These are phyloP conservation scores for Fusarium sp. DNA, from an alignment of 2,329 filamentous ascomycete genomes.

Conservation along the genomic window DNA sequence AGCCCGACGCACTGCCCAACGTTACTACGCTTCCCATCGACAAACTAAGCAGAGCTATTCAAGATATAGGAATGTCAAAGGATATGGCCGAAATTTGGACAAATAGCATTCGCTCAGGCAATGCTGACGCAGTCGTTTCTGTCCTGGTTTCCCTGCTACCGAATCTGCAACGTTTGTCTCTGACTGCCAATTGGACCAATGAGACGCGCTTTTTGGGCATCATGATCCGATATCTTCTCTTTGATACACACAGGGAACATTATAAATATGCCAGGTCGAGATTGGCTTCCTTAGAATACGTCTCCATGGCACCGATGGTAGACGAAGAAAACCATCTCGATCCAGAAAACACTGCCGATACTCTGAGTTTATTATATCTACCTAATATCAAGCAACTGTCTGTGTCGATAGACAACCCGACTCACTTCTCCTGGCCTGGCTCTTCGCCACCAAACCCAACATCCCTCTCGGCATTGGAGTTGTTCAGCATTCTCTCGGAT, in stretches of 20 bases:
- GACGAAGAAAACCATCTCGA: not conserved
- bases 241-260: too few species aligned
- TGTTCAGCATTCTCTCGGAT: not conserved
- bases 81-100: not conserved
- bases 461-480: constrained; percentile 1
- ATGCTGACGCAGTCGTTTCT: constrained; percentile 14
- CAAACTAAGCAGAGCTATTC: not conserved
- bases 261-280: fast-evolving
- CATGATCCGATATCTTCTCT: too few species aligned
- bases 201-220: not conserved
- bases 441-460: not conserved
- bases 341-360: constrained; percentile 10
- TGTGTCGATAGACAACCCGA: constrained; percentile 19
- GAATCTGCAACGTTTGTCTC: constrained; percentile 3
- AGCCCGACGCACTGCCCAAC: not conserved
- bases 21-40: not conserved
- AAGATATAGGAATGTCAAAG: not conserved
- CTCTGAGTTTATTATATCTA: constrained; percentile 20
- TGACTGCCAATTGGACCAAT: constrained; percentile 7
- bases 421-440: constrained; percentile 12
- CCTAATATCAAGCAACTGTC: constrained; percentile 5
- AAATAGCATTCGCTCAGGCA: not conserved
- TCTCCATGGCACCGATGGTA: not conserved
- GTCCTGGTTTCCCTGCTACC: constrained; percentile 9
- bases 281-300: not conserved